Evolutionary conservation across 176 grass and related monocot genomes (phyloP), one percentile per base, ranked within the genome.

Genomic region (Tuctoria greenei): DNA sequence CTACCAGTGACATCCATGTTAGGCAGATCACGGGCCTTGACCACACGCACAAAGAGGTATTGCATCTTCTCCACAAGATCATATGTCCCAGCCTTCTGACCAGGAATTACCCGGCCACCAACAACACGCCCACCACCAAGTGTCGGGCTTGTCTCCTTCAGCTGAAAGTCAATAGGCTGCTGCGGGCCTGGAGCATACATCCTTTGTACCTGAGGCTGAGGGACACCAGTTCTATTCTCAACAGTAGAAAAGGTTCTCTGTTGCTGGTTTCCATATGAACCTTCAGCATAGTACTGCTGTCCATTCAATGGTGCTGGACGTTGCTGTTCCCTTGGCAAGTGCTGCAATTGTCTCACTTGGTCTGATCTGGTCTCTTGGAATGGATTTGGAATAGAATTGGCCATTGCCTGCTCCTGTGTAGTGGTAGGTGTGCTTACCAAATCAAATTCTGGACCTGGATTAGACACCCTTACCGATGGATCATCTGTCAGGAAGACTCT

Each of bases 11-110:
- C n/a, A 61, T 95, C 95, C 91, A 84, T 92, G 77, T 75, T 27
- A 2, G 89, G 95, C 67, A 99, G 76, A 4, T 95, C 84, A 0
- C 87, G 89, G 17, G 95, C 95, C 87, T 99, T 99, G 43, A 99
- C 95, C 34, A 99, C 91, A 2, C 89, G 89, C 37, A 99, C 82
- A 66, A 92, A 99, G 40, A 99, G 92, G 79, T 90, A 92, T 36
- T 95, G 82, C 95, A 95, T 95, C 80, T 90, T 93, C 86, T 99
- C 95, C 4, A 99, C 95, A 31, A 99, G 84, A 77, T 99, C 92
- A 16, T 88, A 99, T 20, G 95, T 86, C 38, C 91, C 95, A 2
- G 87, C 73, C 81, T 92, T 99, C 40, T 95, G 86, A 14, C 73
- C 62, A 10, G 80, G 88, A 58, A 88, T 82, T 78, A 92, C 83